phyloP scores from a whole-genome alignment of 192 early-diverging fungal genomes.

The Glomus cerebriforme region DNA sequence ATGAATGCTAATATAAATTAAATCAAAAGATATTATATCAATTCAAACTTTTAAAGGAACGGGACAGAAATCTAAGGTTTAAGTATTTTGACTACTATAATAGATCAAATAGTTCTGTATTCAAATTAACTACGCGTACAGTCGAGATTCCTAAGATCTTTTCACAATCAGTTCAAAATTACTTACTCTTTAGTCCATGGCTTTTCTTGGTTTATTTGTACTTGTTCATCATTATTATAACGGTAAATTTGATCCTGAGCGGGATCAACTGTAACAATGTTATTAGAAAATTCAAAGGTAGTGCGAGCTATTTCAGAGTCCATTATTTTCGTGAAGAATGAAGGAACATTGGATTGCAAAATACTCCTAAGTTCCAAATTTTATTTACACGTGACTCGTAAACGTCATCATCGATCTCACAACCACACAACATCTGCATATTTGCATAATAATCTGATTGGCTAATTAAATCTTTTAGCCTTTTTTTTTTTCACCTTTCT shows the following conservation, averaged over 20 bases:
- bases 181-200: slow-evolving; percentile 87
- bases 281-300: slow-evolving; percentile 74
- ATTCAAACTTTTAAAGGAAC: background rate
- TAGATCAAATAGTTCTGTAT: background rate
- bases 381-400: too few relatives aligned
- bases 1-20: slow-evolving; percentile 60
- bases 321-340: slow-evolving; percentile 36
- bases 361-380: too few relatives aligned
- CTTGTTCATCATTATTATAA: slow-evolving; percentile 74
- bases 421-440: too few relatives aligned
- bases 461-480: too few relatives aligned
- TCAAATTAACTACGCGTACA: background rate
- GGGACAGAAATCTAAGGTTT: too few relatives aligned
- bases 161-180: slow-evolving; percentile 15
- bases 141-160: background rate
- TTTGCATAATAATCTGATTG: too few relatives aligned
- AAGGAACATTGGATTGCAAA: background rate
- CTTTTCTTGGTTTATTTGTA: slow-evolving; percentile 57
- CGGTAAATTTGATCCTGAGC: slow-evolving; percentile 77
- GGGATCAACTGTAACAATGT: slow-evolving; percentile 67
- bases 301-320: slow-evolving; percentile 53
- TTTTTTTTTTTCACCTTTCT: too few relatives aligned
- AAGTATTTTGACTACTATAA: background rate
- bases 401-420: too few relatives aligned
- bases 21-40: background rate